Conservation (phyloP, 805 yeast genomes). For the Blastobotrys mokoenaii region DNA sequence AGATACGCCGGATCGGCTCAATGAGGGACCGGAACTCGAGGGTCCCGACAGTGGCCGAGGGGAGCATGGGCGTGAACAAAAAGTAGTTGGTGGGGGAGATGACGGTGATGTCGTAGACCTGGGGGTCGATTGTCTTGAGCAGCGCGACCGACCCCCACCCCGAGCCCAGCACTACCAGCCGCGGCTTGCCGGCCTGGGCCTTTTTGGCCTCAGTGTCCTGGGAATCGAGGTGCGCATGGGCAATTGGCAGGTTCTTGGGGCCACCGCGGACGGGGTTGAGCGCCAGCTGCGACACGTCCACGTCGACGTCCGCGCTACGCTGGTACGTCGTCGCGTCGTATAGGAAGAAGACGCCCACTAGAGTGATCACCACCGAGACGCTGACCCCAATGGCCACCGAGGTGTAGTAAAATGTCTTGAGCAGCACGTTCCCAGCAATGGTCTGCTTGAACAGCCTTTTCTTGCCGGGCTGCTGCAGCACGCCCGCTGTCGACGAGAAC, state of each 20-base stretch:
- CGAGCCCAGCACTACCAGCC: constrained; percentile 53
- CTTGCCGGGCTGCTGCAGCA: not conserved
- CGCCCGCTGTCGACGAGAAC: not conserved
- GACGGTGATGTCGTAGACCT: constrained; percentile 56
- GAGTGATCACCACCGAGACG: constrained; percentile 10
- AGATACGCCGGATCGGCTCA: constrained; percentile 55
- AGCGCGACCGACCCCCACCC: constrained; percentile 68
- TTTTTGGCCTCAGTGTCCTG: constrained; percentile 37
- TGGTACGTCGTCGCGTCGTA: constrained; percentile 61
- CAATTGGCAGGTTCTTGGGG: constrained; percentile 61
- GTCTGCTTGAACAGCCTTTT: constrained; percentile 1
- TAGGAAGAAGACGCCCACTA: constrained; percentile 43
- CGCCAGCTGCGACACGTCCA: constrained; percentile 45
- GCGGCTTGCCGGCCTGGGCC: constrained; percentile 35
- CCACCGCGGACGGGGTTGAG: constrained; percentile 54
- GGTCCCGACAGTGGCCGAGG: constrained; percentile 66
- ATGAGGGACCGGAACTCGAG: constrained; percentile 54
- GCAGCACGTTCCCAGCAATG: constrained; percentile 1
- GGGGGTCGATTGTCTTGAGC: constrained; percentile 42
- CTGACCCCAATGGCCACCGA: constrained; percentile 14
- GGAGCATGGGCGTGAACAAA: constrained; percentile 60
- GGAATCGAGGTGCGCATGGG: constrained; percentile 48
- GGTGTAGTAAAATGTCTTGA: constrained; percentile 10
- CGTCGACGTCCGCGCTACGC: constrained; percentile 30
- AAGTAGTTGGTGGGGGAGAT: constrained; percentile 64